Percentiles rank a stretch among this genome's conserved stretches.
phyloP scores from a whole-genome alignment of 2,329 filamentous ascomycete species.

The Sporothrix inflata region DNA sequence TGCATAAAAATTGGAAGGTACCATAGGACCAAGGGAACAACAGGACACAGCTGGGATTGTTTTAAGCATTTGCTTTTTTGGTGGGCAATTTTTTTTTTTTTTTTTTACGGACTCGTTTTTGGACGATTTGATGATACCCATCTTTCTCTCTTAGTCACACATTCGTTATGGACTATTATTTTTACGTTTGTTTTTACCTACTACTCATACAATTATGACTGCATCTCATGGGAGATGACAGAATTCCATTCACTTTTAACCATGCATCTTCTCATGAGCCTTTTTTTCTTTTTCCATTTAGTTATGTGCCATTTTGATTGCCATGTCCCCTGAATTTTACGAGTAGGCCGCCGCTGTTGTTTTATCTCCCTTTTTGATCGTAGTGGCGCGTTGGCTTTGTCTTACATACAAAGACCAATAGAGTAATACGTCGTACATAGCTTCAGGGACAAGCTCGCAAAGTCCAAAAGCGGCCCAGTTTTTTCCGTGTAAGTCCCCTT shows the following conservation, averaged over 20 bases:
- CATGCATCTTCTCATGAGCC: not conserved
- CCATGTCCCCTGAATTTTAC: conserved; percentile 1
- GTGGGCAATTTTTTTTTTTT: not conserved
- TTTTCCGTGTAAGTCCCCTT: conserved; percentile 13
- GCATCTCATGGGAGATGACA: not conserved
- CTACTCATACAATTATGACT: not conserved
- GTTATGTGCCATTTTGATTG: not conserved
- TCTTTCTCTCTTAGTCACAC: conserved; percentile 11
- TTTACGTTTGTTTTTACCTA: not conserved
- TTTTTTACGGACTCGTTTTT: conserved; percentile 11
- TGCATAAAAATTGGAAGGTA: conserved; percentile 20
- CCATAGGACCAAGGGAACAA: conserved; percentile 2
- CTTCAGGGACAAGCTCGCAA: not conserved
- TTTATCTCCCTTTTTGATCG: not conserved
- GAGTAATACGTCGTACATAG: too few relatives aligned
- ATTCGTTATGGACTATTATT: not conserved
- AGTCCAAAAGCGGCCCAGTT: conserved; percentile 10
- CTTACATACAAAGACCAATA: not conserved
- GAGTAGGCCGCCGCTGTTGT: not conserved
- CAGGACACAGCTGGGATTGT: not conserved
- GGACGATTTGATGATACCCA: conserved; percentile 31
- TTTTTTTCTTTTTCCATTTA: not conserved
- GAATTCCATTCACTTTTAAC: not conserved
- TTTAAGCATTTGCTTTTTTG: not conserved
- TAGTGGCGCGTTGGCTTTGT: not conserved